phyloP scores from a whole-genome alignment of 371 early-diverging fungal genomes.

The Apophysomyces elegans region DNA sequence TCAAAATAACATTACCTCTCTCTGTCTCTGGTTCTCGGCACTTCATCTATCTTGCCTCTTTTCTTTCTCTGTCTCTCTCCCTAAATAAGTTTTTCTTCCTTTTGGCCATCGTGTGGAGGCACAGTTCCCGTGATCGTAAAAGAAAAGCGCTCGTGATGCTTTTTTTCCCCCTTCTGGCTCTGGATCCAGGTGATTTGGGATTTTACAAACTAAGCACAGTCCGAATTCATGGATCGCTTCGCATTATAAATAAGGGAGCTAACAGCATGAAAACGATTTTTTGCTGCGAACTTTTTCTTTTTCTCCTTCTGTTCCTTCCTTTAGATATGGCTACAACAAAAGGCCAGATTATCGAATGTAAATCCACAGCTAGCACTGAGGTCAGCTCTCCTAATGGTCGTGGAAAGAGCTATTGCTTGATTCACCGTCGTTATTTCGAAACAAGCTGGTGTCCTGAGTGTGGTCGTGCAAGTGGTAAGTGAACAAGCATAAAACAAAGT shows the following conservation, averaged over 20 bases:
- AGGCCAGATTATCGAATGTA: not conserved
- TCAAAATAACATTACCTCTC: too few species aligned
- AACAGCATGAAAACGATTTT: not conserved
- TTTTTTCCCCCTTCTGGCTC: not conserved
- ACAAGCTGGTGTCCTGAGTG: conserved; percentile 32
- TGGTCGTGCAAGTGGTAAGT: conserved; percentile 18
- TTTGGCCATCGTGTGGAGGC: not conserved
- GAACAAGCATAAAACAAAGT: not conserved
- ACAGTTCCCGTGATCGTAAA: conserved; percentile 2
- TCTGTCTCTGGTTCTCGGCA: too few species aligned
- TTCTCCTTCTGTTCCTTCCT: not conserved
- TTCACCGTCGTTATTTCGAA: conserved; percentile 28
- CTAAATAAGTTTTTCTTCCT: not conserved
- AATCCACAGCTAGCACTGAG: conserved; percentile 5
- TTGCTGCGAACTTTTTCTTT: not conserved
- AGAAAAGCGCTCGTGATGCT: not conserved
- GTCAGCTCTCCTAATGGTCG: conserved; percentile 14
- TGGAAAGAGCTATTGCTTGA: conserved; percentile 27
- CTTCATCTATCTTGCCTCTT: too few species aligned
- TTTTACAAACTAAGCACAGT: too few species aligned
- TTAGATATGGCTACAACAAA: not conserved
- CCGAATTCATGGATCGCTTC: not conserved
- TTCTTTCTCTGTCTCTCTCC: too few species aligned
- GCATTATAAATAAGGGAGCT: conserved; percentile 1
- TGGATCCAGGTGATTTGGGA: not conserved